These are phyloP conservation scores for Lichtheimia ramosa DNA, from an alignment of 371 early-diverging fungal genomes.

Conservation along the genomic window DNA sequence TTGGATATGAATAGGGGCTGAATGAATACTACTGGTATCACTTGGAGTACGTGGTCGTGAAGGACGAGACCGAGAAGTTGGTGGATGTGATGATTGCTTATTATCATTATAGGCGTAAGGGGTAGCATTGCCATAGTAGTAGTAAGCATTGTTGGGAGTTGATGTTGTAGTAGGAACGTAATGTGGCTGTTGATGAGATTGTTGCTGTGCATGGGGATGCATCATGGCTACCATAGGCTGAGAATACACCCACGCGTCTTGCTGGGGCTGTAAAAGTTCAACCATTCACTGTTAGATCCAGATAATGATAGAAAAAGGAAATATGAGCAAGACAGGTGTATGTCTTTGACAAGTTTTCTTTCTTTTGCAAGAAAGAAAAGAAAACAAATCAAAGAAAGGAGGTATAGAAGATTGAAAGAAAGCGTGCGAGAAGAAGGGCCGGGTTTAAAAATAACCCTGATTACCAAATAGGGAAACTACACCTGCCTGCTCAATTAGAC, in stretches of 20 bases:
- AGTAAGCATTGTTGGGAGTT: slow-evolving; percentile 8
- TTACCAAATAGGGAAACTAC: slow-evolving; percentile 10
- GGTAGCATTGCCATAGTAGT: slow-evolving; percentile 13
- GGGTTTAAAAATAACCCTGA: slow-evolving; percentile 14
- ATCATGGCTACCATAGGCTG: slow-evolving; percentile 10
- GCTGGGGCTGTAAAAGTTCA: slow-evolving; percentile 9
- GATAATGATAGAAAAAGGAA: neutral
- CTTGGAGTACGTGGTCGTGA: slow-evolving; percentile 23
- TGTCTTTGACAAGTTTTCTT: neutral
- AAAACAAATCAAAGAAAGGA: slow-evolving; percentile 16
- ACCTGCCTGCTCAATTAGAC: slow-evolving; percentile 5
- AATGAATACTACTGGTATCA: slow-evolving; percentile 11
- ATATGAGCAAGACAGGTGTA: too few relatives aligned
- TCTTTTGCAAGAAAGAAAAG: slow-evolving; percentile 11
- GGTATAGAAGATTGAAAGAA: slow-evolving; percentile 7
- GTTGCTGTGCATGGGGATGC: slow-evolving; percentile 20
- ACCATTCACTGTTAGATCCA: slow-evolving; percentile 1
- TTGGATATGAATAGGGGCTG: slow-evolving; percentile 22
- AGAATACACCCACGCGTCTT: slow-evolving; percentile 22
- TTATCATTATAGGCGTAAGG: slow-evolving; percentile 4
- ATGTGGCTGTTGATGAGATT: slow-evolving; percentile 1
- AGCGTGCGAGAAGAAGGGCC: slow-evolving; percentile 10
- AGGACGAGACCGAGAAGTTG: slow-evolving; percentile 7
- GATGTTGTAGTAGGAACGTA: neutral
- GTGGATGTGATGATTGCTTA: slow-evolving; percentile 19